Percentiles rank a stretch among this genome's conserved stretches.
Conservation (phyloP, 2,329 filamentous ascomycete genomes). For the Arthrobotrys conoides region DNA sequence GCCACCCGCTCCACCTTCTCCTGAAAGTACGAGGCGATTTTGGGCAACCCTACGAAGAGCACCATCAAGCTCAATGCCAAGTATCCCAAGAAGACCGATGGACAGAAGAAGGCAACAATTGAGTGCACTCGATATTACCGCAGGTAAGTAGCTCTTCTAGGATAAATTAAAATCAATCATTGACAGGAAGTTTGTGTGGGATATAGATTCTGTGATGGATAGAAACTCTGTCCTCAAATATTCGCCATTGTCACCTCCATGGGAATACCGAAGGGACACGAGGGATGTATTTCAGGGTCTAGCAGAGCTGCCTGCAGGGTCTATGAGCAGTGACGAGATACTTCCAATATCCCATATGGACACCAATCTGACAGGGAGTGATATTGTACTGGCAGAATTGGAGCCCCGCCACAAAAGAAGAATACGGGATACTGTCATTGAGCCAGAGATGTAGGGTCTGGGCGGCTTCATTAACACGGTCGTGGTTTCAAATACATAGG, state of each 20-base stretch:
- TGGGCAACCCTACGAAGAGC: slow-evolving; percentile 43
- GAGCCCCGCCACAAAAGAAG: slow-evolving; percentile 41
- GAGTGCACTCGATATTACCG: slow-evolving; percentile 30
- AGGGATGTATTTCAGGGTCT: slow-evolving; percentile 17
- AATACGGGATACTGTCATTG: slow-evolving; percentile 1
- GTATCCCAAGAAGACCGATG: slow-evolving; percentile 47
- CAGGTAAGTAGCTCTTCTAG: slow-evolving; percentile 30
- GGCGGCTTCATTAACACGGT: background rate
- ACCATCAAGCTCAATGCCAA: slow-evolving; percentile 43
- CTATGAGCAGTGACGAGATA: slow-evolving; percentile 55
- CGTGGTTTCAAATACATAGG: background rate
- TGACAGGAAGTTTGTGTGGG: slow-evolving; percentile 14
- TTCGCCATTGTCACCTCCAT: slow-evolving; percentile 18
- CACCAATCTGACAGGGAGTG: slow-evolving; percentile 33
- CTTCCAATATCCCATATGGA: slow-evolving; percentile 41
- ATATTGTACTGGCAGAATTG: slow-evolving; percentile 36
- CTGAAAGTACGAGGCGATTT: slow-evolving; percentile 28
- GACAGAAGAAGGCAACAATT: slow-evolving; percentile 49
- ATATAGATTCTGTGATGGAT: slow-evolving; percentile 25
- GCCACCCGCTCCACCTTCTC: slow-evolving; percentile 25
- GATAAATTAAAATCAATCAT: background rate
- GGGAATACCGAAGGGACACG: slow-evolving; percentile 14
- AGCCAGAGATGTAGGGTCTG: background rate
- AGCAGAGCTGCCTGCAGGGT: slow-evolving; percentile 56
- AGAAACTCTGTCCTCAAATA: slow-evolving; percentile 32